phyloP scores from a whole-genome alignment of 1,139 yeast species.

The Hemisphaericaspora xylofermentans region DNA sequence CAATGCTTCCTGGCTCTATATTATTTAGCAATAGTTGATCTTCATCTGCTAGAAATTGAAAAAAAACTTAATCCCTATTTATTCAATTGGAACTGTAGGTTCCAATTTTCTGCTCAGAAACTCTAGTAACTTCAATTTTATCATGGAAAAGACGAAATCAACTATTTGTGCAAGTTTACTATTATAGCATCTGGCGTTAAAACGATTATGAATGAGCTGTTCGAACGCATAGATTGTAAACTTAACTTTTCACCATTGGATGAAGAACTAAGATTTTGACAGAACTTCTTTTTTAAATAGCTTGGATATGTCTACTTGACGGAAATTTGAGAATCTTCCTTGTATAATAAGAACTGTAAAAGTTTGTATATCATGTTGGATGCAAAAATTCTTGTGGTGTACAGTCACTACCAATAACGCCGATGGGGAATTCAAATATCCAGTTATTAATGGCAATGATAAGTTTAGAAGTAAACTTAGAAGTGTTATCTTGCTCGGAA shows the following conservation, averaged over 20 bases:
- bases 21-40: constrained; percentile 17
- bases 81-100: constrained; percentile 21
- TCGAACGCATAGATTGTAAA: constrained; percentile 15
- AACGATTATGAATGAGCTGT: constrained; percentile 15
- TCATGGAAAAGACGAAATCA: constrained; percentile 18
- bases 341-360: constrained; percentile 15
- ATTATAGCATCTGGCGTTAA: constrained; percentile 6
- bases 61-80: constrained; percentile 21
- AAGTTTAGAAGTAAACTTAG: not conserved
- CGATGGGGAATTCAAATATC: constrained; percentile 25
- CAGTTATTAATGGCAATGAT: constrained; percentile 21
- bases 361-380: constrained; percentile 17
- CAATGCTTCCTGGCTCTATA: not conserved
- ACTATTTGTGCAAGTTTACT: constrained; percentile 5
- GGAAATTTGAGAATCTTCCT: constrained; percentile 16
- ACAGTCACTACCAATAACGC: constrained; percentile 16
- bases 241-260: not conserved
- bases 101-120: constrained; percentile 22
- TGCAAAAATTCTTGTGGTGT: constrained; percentile 14
- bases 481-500: not conserved
- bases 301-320: constrained; percentile 3
- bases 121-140: constrained; percentile 14
- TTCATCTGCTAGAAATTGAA: constrained; percentile 19
- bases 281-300: constrained; percentile 5
- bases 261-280: too few species aligned